Percentiles rank a stretch among this genome's conserved stretches.
Conservation (phyloP, 2,329 filamentous ascomycete species). For the Grosmannia serpens region DNA sequence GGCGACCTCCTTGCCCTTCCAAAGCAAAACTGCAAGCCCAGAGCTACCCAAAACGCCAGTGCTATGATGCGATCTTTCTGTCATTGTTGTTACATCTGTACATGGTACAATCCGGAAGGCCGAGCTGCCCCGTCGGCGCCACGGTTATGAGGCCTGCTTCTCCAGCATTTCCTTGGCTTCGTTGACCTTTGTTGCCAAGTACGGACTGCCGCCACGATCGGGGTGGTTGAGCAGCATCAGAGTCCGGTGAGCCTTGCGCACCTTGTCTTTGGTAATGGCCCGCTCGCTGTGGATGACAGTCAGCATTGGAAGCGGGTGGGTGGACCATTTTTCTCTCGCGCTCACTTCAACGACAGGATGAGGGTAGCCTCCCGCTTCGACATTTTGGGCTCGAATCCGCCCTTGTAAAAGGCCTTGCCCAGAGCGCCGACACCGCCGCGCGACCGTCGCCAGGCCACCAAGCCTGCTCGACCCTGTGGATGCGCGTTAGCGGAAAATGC, state of each 20-base stretch:
- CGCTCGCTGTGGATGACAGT: constrained; percentile 53
- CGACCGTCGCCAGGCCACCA: constrained; percentile 78
- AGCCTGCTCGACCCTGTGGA: constrained; percentile 79
- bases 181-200: constrained; percentile 94
- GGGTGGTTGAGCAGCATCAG: constrained; percentile 98
- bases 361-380: constrained; percentile 80
- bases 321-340: constrained; percentile 8
- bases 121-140: background rate
- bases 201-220: constrained; percentile 91
- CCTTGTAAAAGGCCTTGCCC: constrained; percentile 93
- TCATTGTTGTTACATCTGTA: constrained; percentile 7
- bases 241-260: constrained; percentile 88
- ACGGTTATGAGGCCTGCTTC: constrained; percentile 34
- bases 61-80: constrained; percentile 5
- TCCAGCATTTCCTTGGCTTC: constrained; percentile 96
- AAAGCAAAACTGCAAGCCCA: background rate
- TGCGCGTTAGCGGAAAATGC: constrained; percentile 7
- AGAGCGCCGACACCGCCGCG: constrained; percentile 66
- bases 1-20: background rate
- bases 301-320: background rate
- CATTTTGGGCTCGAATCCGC: constrained; percentile 96
- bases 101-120: background rate
- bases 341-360: constrained; percentile 83
- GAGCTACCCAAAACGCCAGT: constrained; percentile 4
- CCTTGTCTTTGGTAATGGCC: constrained; percentile 77